These are phyloP conservation scores for Volutella citrinella DNA, from an alignment of 2,329 filamentous ascomycete genomes.

Conservation along the genomic window DNA sequence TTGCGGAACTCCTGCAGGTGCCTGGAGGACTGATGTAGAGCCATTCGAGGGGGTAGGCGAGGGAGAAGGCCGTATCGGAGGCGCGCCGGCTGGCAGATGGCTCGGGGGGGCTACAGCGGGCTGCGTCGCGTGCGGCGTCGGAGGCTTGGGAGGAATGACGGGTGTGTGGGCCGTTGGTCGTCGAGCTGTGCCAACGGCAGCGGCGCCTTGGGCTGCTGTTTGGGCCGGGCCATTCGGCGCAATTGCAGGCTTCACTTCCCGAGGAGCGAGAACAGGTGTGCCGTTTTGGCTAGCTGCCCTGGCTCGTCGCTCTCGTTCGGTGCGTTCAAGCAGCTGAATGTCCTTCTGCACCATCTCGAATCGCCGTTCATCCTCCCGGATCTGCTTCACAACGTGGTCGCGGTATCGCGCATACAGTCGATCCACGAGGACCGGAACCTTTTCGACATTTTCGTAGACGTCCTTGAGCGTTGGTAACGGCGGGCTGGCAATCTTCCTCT, in stretches of 20 bases:
- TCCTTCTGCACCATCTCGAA: conserved; percentile 65
- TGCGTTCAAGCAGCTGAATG: conserved; percentile 63
- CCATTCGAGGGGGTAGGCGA: conserved; percentile 29
- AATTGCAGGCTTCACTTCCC: conserved; percentile 28
- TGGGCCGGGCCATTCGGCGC: conserved; percentile 22
- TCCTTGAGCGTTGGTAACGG: conserved; percentile 64
- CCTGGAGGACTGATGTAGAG: conserved; percentile 34
- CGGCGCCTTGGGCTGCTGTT: conserved; percentile 16
- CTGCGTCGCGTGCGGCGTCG: conserved; percentile 16
- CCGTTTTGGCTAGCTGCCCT: conserved; percentile 34
- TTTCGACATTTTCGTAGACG: conserved; percentile 61
- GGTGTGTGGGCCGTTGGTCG: conserved; percentile 30
- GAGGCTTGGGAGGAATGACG: conserved; percentile 34
- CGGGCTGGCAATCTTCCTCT: conserved; percentile 70
- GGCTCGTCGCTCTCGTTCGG: conserved; percentile 34
- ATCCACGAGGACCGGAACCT: conserved; percentile 67
- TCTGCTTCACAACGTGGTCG: conserved; percentile 64
- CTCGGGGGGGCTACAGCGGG: conserved; percentile 26
- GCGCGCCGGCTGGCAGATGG: conserved; percentile 25
- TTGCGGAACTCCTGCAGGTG: conserved; percentile 31
- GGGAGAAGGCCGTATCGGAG: conserved; percentile 26
- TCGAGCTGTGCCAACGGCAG: conserved; percentile 24
- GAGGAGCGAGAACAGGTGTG: conserved; percentile 29
- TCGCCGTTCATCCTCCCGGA: conserved; percentile 70
- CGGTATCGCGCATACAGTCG: conserved; percentile 75